Evolutionary conservation across 352 stramenopile species (phyloP).

Genomic region (Phytophthora lateralis): DNA sequence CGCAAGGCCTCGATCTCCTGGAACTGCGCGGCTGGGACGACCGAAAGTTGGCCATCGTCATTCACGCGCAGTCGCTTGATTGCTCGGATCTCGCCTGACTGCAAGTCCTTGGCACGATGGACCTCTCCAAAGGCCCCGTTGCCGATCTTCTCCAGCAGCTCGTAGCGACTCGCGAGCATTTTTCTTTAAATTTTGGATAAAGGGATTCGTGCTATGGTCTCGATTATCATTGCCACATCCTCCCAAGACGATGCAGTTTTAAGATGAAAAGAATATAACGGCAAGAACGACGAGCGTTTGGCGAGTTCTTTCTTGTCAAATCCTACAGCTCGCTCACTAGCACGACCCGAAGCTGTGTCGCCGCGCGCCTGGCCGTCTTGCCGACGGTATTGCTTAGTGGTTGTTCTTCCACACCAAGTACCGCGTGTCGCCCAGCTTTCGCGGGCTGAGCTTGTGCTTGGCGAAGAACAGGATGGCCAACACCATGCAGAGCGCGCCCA

Average conservation of each 20-base stretch:
- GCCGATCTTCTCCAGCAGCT: constrained; percentile 69
- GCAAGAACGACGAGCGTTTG: constrained; percentile 5
- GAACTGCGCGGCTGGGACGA: constrained; percentile 65
- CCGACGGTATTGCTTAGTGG: constrained; percentile 54
- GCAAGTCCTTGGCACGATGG: constrained; percentile 50
- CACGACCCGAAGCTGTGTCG: constrained; percentile 16
- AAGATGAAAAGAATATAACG: constrained; percentile 40
- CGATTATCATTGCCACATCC: constrained; percentile 27
- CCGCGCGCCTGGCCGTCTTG: constrained; percentile 19
- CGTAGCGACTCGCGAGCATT: constrained; percentile 53
- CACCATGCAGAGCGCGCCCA: constrained; percentile 94
- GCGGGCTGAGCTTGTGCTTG: constrained; percentile 95
- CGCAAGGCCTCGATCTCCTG: constrained; percentile 80
- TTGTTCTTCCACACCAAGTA: constrained; percentile 98
- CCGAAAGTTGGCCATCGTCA: constrained; percentile 49
- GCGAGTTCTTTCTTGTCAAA: constrained; percentile 28
- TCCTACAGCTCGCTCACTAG: constrained; percentile 23
- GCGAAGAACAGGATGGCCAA: constrained; percentile 95
- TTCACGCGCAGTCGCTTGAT: constrained; percentile 66
- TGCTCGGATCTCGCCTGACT: constrained; percentile 47
- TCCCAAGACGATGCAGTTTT: constrained; percentile 22
- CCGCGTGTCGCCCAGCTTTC: constrained; percentile 94
- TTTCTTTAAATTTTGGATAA: no score
- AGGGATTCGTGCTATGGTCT: constrained; percentile 9
- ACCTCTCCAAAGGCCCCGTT: constrained; percentile 78